Percentiles rank a stretch among this genome's conserved stretches.
Evolutionary conservation across 139 green algal genomes (phyloP).

Genomic region (Pseudopediastrum boryanum): DNA sequence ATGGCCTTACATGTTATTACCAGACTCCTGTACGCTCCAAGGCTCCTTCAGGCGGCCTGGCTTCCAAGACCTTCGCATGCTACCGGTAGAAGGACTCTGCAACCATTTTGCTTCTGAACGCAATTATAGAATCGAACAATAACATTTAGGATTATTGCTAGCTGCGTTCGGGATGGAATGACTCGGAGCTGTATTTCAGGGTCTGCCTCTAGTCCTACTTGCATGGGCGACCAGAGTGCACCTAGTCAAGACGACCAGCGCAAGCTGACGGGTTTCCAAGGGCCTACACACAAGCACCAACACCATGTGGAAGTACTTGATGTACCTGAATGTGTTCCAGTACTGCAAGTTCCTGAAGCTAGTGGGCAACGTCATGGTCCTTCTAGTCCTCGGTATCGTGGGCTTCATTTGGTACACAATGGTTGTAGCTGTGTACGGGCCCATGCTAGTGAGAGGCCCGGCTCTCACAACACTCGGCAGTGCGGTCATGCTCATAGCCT

Average conservation of each 20-base stretch:
- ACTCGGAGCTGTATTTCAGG: no score
- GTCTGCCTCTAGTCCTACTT: no score
- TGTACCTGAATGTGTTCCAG: slow-evolving; percentile 55
- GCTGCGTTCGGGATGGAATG: no score
- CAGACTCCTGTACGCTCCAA: no score
- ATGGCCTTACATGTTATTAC: no score
- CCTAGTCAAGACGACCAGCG: neutral
- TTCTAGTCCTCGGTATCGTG: slow-evolving; percentile 79
- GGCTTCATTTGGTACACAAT: slow-evolving; percentile 72
- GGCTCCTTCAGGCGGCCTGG: no score
- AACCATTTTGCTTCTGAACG: neutral
- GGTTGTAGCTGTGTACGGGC: slow-evolving; percentile 54
- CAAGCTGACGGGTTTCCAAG: neutral
- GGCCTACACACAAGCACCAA: neutral
- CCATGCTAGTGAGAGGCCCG: slow-evolving; percentile 35
- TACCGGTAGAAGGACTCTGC: no score
- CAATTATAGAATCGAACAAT: neutral
- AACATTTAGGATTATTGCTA: neutral
- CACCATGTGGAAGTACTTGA: slow-evolving; percentile 31
- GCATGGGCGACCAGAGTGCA: slow-evolving; percentile 3
- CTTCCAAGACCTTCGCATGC: no score
- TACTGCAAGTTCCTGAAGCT: slow-evolving; percentile 59
- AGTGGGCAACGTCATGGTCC: slow-evolving; percentile 80
- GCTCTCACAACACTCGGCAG: slow-evolving; percentile 17
- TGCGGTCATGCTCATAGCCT: slow-evolving; percentile 46